Percentiles rank a stretch among this genome's conserved stretches.
These are phyloP conservation scores for Fraxinus velutina DNA, from an alignment of 305 asterid genomes.

Conservation along the genomic window DNA sequence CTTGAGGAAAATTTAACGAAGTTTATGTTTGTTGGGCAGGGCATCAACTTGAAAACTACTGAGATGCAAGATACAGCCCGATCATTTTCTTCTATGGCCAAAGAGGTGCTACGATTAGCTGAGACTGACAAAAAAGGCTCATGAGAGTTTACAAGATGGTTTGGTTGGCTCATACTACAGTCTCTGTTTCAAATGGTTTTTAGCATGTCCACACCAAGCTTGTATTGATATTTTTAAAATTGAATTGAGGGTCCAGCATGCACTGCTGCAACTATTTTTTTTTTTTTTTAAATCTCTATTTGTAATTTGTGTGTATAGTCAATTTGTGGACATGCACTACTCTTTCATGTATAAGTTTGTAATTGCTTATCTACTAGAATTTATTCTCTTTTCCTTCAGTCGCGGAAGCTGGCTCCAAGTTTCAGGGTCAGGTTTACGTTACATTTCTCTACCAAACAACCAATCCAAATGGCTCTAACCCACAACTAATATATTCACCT, in stretches of 20 bases:
- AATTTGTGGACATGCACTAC: neutral
- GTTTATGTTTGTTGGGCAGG: constrained; percentile 40
- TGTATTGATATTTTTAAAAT: neutral
- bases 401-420: no score
- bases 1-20: neutral
- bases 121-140: constrained; percentile 48
- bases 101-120: constrained; percentile 59
- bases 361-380: neutral
- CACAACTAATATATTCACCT: no score
- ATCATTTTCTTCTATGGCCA: constrained; percentile 85
- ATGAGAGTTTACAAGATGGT: neutral
- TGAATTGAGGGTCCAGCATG: neutral
- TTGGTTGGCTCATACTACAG: neutral
- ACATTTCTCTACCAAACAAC: neutral
- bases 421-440: neutral
- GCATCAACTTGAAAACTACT: constrained; percentile 65
- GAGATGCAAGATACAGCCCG: constrained; percentile 90
- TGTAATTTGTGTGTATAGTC: neutral
- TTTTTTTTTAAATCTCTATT: neutral
- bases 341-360: neutral
- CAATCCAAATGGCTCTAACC: no score
- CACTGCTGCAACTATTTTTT: neutral
- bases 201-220: neutral
- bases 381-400: neutral
- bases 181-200: neutral